These are phyloP conservation scores for Aspergillus hortae DNA, from an alignment of 2,329 filamentous ascomycete genomes.

Conservation along the genomic window DNA sequence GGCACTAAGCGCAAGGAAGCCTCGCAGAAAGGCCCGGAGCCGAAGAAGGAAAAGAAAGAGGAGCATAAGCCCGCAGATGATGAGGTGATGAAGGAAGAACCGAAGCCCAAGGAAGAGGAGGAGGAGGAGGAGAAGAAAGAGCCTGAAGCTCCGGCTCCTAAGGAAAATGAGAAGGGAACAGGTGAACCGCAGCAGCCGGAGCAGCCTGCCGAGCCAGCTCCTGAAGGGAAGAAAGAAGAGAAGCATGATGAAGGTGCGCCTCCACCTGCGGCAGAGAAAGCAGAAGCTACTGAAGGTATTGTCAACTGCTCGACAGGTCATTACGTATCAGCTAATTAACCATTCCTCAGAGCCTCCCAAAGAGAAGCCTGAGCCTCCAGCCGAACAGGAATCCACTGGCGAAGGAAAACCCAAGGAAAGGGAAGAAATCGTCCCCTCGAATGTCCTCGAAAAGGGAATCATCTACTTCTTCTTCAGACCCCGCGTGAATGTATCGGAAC, in stretches of 20 bases:
- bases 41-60: slow-evolving; percentile 41
- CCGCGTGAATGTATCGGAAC: slow-evolving; percentile 69
- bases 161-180: slow-evolving; percentile 9
- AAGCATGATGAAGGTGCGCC: slow-evolving; percentile 10
- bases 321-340: neutral
- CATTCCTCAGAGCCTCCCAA: slow-evolving; percentile 6
- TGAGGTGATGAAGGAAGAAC: neutral
- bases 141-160: neutral
- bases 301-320: neutral
- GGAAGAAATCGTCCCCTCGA: slow-evolving; percentile 52
- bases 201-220: slow-evolving; percentile 3
- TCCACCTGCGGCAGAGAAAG: slow-evolving; percentile 8
- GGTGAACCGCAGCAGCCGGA: slow-evolving; percentile 6
- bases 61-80: slow-evolving; percentile 8
- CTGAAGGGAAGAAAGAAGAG: slow-evolving; percentile 4
- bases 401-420: slow-evolving; percentile 50
- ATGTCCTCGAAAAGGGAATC: slow-evolving; percentile 79
- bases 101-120: neutral
- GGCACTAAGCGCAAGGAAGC: slow-evolving; percentile 41
- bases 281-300: slow-evolving; percentile 2
- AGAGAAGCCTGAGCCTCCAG: slow-evolving; percentile 4
- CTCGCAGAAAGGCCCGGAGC: slow-evolving; percentile 19
- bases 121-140: slow-evolving; percentile 1
- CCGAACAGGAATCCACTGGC: slow-evolving; percentile 12
- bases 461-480: slow-evolving; percentile 88